Percentiles rank a stretch among this genome's conserved stretches.
Conservation (phyloP, 2,329 filamentous ascomycete genomes). For the Verticillium nonalfalfae region DNA sequence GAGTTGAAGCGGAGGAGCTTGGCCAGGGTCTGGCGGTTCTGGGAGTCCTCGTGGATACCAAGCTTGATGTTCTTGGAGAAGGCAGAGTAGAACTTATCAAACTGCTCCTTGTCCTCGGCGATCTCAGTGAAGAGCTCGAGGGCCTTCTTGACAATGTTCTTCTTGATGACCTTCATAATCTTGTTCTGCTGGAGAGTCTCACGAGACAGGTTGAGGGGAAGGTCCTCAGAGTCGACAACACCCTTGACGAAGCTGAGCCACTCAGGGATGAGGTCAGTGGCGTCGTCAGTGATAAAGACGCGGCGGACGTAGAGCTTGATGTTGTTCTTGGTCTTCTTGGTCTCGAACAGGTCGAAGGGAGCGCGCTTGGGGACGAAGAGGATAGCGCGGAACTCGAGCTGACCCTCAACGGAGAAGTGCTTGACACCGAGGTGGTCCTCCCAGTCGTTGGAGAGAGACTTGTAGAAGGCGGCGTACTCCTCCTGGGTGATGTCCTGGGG, state of each 20-base stretch:
- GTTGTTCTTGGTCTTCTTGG: slow-evolving; percentile 99
- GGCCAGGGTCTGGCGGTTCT: slow-evolving; percentile 88
- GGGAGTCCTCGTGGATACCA: slow-evolving; percentile 98
- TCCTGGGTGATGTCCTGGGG: slow-evolving; percentile 90
- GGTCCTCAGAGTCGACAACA: slow-evolving; percentile 99
- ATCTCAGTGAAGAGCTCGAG: slow-evolving; percentile 99
- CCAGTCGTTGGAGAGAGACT: slow-evolving; percentile 99
- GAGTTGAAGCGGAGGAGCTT: slow-evolving; percentile 99
- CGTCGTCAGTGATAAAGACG: slow-evolving; percentile 99
- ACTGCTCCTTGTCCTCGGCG: slow-evolving; percentile 98
- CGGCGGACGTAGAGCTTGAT: slow-evolving; percentile 99
- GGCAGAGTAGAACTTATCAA: slow-evolving; percentile 99
- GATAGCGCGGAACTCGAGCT: slow-evolving; percentile 99
- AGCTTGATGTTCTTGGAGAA: slow-evolving; percentile 99
- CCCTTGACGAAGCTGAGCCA: slow-evolving; percentile 99
- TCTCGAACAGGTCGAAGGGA: slow-evolving; percentile 99
- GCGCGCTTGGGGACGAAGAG: slow-evolving; percentile 99
- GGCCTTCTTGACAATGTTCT: slow-evolving; percentile 99
- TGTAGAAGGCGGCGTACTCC: slow-evolving; percentile 99
- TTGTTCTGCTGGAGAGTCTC: slow-evolving; percentile 99
- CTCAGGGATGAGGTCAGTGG: slow-evolving; percentile 97
- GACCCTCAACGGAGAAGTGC: slow-evolving; percentile 99
- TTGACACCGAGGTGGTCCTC: slow-evolving; percentile 99
- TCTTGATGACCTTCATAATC: slow-evolving; percentile 99
- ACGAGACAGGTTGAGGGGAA: slow-evolving; percentile 98